These are phyloP conservation scores for Torulaspora franciscae DNA, from an alignment of 805 yeast species.

Conservation along the genomic window DNA sequence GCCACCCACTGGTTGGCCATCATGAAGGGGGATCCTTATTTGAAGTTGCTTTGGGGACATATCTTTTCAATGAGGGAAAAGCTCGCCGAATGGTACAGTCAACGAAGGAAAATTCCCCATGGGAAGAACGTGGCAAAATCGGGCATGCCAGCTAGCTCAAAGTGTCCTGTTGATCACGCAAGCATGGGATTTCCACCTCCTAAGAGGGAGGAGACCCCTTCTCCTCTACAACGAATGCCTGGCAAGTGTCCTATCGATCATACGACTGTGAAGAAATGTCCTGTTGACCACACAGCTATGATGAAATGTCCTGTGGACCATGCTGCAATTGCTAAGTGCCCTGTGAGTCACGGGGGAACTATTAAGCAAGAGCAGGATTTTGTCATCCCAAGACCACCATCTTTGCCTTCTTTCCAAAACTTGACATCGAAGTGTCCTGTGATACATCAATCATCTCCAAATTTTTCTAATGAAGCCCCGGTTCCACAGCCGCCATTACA, in stretches of 20 bases:
- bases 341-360: conserved; percentile 17
- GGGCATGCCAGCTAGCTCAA: conserved; percentile 19
- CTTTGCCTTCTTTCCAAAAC: conserved; percentile 27
- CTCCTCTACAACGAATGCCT: conserved; percentile 3
- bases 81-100: conserved; percentile 33
- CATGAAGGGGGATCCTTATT: conserved; percentile 54
- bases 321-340: conserved; percentile 24
- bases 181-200: conserved; percentile 5
- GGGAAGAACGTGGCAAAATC: conserved; percentile 22
- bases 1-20: conserved; percentile 57
- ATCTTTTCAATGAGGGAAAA: conserved; percentile 41
- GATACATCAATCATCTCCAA: conserved; percentile 15
- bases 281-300: conserved; percentile 22
- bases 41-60: conserved; percentile 51
- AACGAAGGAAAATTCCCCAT: conserved; percentile 18
- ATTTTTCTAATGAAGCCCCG: conserved; percentile 5
- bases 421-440: conserved; percentile 31
- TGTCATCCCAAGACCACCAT: conserved; percentile 7
- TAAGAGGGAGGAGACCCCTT: conserved; percentile 3
- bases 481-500: conserved; percentile 3
- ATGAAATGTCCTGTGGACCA: conserved; percentile 24
- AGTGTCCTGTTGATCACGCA: conserved; percentile 30
- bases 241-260: conserved; percentile 16
- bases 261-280: conserved; percentile 21
- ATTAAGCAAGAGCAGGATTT: conserved; percentile 5